These are phyloP conservation scores for Phytophthora cryptogea DNA, from an alignment of 352 stramenopile genomes.

Conservation along the genomic window DNA sequence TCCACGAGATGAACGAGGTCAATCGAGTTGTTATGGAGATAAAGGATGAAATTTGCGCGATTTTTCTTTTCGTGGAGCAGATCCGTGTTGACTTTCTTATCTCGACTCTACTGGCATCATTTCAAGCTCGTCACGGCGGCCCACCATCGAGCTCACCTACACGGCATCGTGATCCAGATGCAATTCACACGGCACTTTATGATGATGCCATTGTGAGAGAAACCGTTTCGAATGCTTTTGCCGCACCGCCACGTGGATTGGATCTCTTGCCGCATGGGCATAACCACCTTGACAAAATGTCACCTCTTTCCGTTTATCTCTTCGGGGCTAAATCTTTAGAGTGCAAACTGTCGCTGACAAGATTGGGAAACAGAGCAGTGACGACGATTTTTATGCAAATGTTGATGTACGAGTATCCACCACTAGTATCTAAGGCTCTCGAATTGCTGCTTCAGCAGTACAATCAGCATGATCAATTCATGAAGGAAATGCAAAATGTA, in stretches of 20 bases:
- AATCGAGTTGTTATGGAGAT: conserved; percentile 73
- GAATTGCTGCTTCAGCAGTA: conserved; percentile 75
- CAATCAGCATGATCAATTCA: conserved; percentile 72
- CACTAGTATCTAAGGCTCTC: conserved; percentile 71
- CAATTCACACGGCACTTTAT: conserved; percentile 30
- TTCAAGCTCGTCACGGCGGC: conserved; percentile 39
- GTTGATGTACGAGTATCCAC: conserved; percentile 82
- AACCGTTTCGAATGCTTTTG: conserved; percentile 21
- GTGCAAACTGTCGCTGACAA: conserved; percentile 61
- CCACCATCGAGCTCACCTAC: conserved; percentile 23
- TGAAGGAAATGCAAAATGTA: conserved; percentile 67
- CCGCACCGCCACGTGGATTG: conserved; percentile 15
- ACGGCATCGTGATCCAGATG: conserved; percentile 26
- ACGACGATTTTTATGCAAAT: conserved; percentile 76
- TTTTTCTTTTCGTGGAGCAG: conserved; percentile 61
- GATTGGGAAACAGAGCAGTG: conserved; percentile 44
- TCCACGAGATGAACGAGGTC: conserved; percentile 45
- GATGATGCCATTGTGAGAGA: conserved; percentile 30
- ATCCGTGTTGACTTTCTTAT: conserved; percentile 71
- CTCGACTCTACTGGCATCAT: conserved; percentile 54
- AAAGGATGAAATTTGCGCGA: conserved; percentile 72
- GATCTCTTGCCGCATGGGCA: conserved; percentile 27
- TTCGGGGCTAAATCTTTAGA: conserved; percentile 55
- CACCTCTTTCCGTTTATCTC: conserved; percentile 51
- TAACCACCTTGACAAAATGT: conserved; percentile 41